phyloP scores from a whole-genome alignment of 768 basidiomycete species.

The Boletus rubroflammeus region DNA sequence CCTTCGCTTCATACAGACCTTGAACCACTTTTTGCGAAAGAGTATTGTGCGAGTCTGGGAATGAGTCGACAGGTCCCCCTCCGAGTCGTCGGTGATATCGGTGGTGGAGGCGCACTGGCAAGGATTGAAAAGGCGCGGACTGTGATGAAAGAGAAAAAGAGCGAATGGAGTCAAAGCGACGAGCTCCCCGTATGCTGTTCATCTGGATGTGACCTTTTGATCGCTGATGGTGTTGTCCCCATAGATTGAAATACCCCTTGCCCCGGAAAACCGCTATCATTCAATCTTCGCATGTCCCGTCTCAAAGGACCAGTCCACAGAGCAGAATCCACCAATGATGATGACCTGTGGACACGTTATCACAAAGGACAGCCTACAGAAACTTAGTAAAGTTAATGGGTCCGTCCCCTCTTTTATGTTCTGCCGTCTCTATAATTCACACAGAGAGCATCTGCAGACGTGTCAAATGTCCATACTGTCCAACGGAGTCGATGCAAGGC shows the following conservation, averaged over 20 bases:
- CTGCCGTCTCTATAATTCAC: neutral
- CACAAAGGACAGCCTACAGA: constrained; percentile 85
- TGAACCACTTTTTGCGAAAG: constrained; percentile 79
- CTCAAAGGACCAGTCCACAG: constrained; percentile 94
- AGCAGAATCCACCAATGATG: constrained; percentile 96
- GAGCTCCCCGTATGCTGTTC: constrained; percentile 71
- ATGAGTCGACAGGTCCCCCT: constrained; percentile 90
- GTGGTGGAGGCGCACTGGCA: constrained; percentile 85
- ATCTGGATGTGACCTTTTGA: neutral
- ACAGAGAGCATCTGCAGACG: constrained; percentile 46
- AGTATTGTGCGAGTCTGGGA: constrained; percentile 82
- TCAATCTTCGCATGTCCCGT: constrained; percentile 98
- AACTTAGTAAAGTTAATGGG: constrained; percentile 82
- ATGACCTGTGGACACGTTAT: constrained; percentile 95
- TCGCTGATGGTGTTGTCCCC: constrained; percentile 2
- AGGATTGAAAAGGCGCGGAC: constrained; percentile 92
- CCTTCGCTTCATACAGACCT: constrained; percentile 74
- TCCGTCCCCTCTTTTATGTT: constrained; percentile 43
- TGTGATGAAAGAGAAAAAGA: constrained; percentile 90
- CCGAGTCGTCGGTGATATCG: constrained; percentile 87
- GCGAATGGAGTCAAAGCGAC: constrained; percentile 85
- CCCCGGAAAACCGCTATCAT: constrained; percentile 86
- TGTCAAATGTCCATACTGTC: constrained; percentile 97
- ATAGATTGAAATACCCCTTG: constrained; percentile 91
- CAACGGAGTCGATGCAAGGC: constrained; percentile 62